Conservation (phyloP, 306 rosid species). For the Lathyrus sativus region DNA sequence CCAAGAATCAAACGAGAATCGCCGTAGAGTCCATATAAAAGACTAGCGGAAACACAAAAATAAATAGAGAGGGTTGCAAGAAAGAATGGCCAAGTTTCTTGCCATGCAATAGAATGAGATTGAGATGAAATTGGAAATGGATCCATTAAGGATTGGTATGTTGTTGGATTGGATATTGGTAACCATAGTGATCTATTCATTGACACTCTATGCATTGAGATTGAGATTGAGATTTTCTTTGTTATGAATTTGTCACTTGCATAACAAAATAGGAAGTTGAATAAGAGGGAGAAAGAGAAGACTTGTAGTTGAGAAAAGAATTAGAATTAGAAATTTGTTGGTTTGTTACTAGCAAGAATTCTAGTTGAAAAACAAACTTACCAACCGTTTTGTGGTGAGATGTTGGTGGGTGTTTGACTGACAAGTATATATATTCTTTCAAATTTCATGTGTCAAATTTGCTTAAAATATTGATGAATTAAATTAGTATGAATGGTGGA, state of each 20-base stretch:
- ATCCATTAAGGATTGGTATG: conserved; percentile 23
- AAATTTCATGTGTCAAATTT: not conserved
- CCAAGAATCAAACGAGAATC: conserved; percentile 63
- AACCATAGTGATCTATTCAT: conserved; percentile 30
- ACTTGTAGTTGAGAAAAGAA: conserved; percentile 16
- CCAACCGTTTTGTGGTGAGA: not conserved
- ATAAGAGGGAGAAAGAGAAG: not conserved
- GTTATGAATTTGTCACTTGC: not conserved
- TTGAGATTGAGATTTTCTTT: not conserved
- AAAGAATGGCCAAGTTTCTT: conserved; percentile 43
- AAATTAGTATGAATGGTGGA: too few relatives aligned
- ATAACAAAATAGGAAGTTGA: not conserved
- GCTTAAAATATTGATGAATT: too few relatives aligned
- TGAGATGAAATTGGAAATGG: not conserved
- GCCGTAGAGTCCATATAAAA: conserved; percentile 64
- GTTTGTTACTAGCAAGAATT: not conserved
- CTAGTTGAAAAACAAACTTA: not conserved
- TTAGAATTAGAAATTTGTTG: not conserved
- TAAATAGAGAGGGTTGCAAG: conserved; percentile 56
- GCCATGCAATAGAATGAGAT: conserved; percentile 36
- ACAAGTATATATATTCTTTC: not conserved
- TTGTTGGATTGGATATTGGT: not conserved
- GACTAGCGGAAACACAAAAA: conserved; percentile 62
- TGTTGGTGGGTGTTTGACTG: conserved; percentile 8
- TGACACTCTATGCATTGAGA: too few relatives aligned